Evolutionary conservation across 2,329 filamentous ascomycete genomes (phyloP), one percentile per base, ranked within the genome.

Genomic region (Capronia coronata): DNA sequence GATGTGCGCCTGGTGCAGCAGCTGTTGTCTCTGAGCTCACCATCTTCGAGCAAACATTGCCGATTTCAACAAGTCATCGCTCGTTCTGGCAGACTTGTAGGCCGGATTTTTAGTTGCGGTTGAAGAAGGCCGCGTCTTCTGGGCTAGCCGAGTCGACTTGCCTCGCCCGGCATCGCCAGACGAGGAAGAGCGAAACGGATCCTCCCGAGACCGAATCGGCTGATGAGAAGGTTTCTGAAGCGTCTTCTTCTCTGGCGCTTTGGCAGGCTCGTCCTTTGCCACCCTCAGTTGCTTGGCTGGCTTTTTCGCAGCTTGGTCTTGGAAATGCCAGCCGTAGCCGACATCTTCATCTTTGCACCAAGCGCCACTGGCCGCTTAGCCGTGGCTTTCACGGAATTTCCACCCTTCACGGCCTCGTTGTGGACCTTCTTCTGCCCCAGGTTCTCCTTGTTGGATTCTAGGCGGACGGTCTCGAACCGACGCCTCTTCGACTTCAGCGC

Each of bases 361-460:
- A 37, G 34, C 34, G 18, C 34, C 34, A 16, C 34, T 18, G 34
- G 34, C 34, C 14, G 22, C 22, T 16, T 18, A 14, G 9, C 11
- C 22, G 14, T 43, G 22, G 22, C 14, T 9, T 37, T 18, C 14
- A 9, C 5, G 11, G 19, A 16, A 7, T 19, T 37, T 5, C 14
- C 18, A 16, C 9, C 7, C 40, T 43, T 43, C 22, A 29, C 30
- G 19, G 42, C 21, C 21, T 9, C 8, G 14, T 5, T 3, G 5
- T 9, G 3, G 11, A 11, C 8, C 13, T 37, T 37, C 29, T 45
- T 45, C 14, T 30, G 19, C 5, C 30, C 19, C 27, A 34, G 25
- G 42, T 45, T 45, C 42, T 45, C 42, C 25, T 45, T 45, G 29
- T 45, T 25, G 14, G 42, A 45, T 45, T 45, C 42, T 19, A 29